phyloP scores from a whole-genome alignment of 129 eudicot species.

The Arctium minus region DNA sequence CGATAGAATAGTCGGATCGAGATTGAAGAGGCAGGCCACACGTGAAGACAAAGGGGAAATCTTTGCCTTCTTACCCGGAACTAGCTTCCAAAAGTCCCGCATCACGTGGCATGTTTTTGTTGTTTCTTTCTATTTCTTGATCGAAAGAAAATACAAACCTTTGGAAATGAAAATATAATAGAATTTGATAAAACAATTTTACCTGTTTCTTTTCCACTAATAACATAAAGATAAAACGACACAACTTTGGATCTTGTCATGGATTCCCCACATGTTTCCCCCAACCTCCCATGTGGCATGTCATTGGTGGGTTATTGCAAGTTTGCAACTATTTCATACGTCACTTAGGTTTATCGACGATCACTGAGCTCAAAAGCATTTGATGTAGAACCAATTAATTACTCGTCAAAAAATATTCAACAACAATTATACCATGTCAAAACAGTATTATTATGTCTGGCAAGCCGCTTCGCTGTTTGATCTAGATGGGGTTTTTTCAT shows the following conservation, averaged over 20 bases:
- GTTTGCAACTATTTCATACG: not conserved
- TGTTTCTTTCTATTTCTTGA: conserved; percentile 6
- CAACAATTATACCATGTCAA: not conserved
- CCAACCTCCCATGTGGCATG: conserved; percentile 30
- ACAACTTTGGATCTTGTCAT: conserved; percentile 37
- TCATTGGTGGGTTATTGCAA: conserved; percentile 2
- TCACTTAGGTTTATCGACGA: not conserved
- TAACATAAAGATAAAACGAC: conserved; percentile 30
- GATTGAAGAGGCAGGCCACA: conserved; percentile 23
- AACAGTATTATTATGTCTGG: not conserved
- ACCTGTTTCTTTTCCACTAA: conserved; percentile 17
- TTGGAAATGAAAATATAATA: not conserved
- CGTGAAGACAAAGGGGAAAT: conserved; percentile 26
- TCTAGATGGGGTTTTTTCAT: not conserved
- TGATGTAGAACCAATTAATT: not conserved
- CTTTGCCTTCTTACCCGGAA: conserved; percentile 19
- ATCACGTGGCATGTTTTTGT: conserved; percentile 56
- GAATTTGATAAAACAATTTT: not conserved
- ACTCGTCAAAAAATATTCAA: not conserved
- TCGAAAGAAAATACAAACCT: not conserved
- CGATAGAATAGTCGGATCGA: not conserved
- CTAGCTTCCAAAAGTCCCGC: conserved; percentile 53
- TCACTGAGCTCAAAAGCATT: not conserved
- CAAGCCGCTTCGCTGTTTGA: not conserved
- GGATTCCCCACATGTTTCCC: conserved; percentile 37